Evolutionary conservation across 768 basidiomycete genomes (phyloP).

Genomic region (Suillus ampliporus): DNA sequence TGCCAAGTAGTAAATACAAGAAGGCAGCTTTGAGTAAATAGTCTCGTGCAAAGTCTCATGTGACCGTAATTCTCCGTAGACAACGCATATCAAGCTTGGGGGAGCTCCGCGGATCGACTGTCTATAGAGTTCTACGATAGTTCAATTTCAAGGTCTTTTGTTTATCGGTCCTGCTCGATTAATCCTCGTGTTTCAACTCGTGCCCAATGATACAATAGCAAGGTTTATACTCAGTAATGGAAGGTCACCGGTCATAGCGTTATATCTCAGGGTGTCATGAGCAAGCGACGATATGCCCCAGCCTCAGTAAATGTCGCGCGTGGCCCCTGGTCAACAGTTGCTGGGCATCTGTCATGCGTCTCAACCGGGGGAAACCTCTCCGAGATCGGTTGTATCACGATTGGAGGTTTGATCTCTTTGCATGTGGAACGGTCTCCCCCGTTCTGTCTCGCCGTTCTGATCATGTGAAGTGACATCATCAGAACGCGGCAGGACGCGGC

Average conservation of each 20-base stretch:
- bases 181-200: too few relatives aligned
- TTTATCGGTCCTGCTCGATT: neutral
- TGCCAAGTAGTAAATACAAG: conserved; percentile 2
- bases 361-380: neutral
- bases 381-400: neutral
- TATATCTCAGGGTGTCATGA: neutral
- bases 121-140: neutral
- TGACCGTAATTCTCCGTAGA: neutral
- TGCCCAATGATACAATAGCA: conserved; percentile 1
- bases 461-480: neutral
- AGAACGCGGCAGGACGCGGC: neutral
- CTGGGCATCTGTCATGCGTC: too few relatives aligned
- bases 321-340: neutral
- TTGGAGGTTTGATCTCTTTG: neutral
- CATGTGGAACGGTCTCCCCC: neutral
- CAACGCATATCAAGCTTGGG: neutral
- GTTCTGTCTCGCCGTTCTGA: neutral
- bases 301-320: neutral
- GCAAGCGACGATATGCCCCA: conserved; percentile 2
- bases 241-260: neutral
- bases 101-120: conserved; percentile 2
- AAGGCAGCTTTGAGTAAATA: neutral
- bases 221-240: neutral
- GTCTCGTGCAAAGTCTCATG: conserved; percentile 3
- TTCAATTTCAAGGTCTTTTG: neutral